These are phyloP conservation scores for Pseudohyphozyma bogoriensis DNA, from an alignment of 768 basidiomycete species.

Conservation along the genomic window DNA sequence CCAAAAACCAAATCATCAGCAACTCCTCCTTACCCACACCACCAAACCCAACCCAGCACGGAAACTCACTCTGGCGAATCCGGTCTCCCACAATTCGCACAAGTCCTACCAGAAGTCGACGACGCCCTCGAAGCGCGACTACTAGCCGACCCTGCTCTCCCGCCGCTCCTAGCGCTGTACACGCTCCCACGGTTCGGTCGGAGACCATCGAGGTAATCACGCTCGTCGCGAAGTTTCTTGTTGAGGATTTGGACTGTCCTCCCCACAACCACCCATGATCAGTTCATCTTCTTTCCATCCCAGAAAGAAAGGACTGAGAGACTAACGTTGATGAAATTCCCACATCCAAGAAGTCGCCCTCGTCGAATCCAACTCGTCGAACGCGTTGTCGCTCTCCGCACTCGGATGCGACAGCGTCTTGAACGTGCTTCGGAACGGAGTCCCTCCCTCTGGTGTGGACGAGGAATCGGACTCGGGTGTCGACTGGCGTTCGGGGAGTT, in stretches of 20 bases:
- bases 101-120: slow-evolving; percentile 4
- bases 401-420: slow-evolving; percentile 26
- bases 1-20: neutral
- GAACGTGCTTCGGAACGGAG: slow-evolving; percentile 22
- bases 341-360: slow-evolving; percentile 79
- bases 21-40: too few species aligned
- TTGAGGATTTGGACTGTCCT: slow-evolving; percentile 27
- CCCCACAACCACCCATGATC: too few species aligned
- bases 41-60: neutral
- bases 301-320: neutral
- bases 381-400: slow-evolving; percentile 46
- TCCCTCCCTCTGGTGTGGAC: neutral
- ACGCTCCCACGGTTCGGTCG: slow-evolving; percentile 6
- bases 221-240: slow-evolving; percentile 26
- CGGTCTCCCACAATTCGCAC: slow-evolving; percentile 23
- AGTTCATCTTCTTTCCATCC: neutral
- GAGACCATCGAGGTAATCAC: slow-evolving; percentile 16
- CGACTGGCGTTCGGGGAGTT: slow-evolving; percentile 17
- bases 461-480: neutral
- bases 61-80: slow-evolving; percentile 20
- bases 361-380: slow-evolving; percentile 60
- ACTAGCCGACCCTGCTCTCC: slow-evolving; percentile 2
- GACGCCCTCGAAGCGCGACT: neutral
- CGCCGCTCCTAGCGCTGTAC: neutral
- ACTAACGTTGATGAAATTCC: slow-evolving; percentile 30